Base-by-base conservation (phyloP, 1,284 basidiomycete species). In the Jaminaea rosea region DNA sequence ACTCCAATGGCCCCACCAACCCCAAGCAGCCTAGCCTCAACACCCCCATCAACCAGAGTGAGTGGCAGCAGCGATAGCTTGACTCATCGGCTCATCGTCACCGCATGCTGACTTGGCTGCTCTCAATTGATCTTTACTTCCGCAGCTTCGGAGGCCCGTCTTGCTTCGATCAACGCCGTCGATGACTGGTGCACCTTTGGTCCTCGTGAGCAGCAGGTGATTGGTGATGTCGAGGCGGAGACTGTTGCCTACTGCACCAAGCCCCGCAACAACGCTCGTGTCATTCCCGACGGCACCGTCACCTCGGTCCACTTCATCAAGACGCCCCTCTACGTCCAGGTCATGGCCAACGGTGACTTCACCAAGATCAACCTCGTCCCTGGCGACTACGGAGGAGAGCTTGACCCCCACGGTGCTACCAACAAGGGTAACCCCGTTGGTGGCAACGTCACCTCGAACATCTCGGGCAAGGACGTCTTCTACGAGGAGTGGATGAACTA, bases 161-260 rank as follows among this genome's bases (percentile, higher is more conserved):
- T 73, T 21, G 66, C 62, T 17, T 60, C 69, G 17, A 54, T 73
- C 58, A 73, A 73, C 65, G 59, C 56, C 39, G 48, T 71, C 47
- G 67, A 72, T 32, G 71, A 73, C 58, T 73, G 69, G 69, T 73
- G 71, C 59, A 73, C 67, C n/a, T 73, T 72, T 39, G 67, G 62
- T 19, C 66, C 71, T 2, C 76, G 71, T 76, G 72, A 75, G 26
- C 56, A 71, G 9, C 49, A 69, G 27, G 76, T 77, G n/a, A 81
- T 87, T 50, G 84, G 79, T 23, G 78, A 84, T 59, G 79, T 80
- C 3, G 86, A 87, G 73, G 80, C 78, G 32, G 77, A 82, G 67
- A 83, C 81, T 58, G 82, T 87, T 17, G 82, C 84, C 0, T 87
- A 81, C 81, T 88, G 85, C 77, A 84, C 84, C 31, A 83, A 72